phyloP scores from a whole-genome alignment of 495 filamentous ascomycete genomes.

The Poronia punctata region DNA sequence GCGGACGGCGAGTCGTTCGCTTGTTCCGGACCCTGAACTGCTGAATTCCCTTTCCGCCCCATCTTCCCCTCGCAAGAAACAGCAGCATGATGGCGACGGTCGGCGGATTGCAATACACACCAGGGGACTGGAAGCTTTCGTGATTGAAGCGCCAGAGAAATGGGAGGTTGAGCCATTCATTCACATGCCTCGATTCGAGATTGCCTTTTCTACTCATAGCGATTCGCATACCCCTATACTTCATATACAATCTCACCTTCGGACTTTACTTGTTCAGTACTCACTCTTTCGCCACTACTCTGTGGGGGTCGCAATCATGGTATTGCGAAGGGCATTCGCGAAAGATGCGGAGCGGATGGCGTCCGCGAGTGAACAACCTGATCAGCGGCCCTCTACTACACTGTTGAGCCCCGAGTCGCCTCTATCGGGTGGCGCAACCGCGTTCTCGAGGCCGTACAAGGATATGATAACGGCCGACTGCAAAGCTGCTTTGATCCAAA shows the following conservation, averaged over 20 bases:
- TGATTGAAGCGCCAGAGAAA: constrained; percentile 78
- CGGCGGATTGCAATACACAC: constrained; percentile 74
- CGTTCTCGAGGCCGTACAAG: constrained; percentile 18
- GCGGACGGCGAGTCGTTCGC: constrained; percentile 51
- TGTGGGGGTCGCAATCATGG: constrained; percentile 70
- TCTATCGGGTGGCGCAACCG: constrained; percentile 26
- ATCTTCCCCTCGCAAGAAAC: constrained; percentile 52
- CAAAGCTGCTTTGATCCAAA: constrained; percentile 68
- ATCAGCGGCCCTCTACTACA: constrained; percentile 26
- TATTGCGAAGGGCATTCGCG: constrained; percentile 68
- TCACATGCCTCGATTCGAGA: constrained; percentile 77
- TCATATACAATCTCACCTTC: constrained; percentile 75
- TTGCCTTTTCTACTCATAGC: constrained; percentile 75
- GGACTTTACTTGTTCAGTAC: constrained; percentile 75
- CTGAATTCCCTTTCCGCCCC: constrained; percentile 52
- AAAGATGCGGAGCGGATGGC: constrained; percentile 25
- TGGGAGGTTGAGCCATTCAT: constrained; percentile 83
- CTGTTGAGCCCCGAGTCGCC: constrained; percentile 25
- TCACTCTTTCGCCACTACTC: constrained; percentile 93
- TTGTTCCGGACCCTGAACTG: constrained; percentile 50
- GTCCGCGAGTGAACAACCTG: constrained; percentile 15
- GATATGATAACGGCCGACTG: constrained; percentile 80
- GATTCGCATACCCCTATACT: constrained; percentile 81
- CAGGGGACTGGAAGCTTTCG: constrained; percentile 76
- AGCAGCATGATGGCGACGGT: constrained; percentile 64